These are phyloP conservation scores for Datisca glomerata DNA, from an alignment of 306 rosid genomes.

Conservation along the genomic window DNA sequence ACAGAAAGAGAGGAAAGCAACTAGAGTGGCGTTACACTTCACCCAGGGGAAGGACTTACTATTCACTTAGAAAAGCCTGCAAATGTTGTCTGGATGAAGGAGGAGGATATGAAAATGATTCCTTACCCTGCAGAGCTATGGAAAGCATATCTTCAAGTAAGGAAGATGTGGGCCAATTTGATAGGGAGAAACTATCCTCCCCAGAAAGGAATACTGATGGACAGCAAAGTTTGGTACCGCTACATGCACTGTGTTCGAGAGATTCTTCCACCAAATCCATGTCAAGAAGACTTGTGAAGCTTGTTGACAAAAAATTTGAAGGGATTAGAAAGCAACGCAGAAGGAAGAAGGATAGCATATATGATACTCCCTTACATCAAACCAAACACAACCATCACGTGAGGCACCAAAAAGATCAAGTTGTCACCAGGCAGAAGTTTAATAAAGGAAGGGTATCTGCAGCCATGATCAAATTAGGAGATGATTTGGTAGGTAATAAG, in stretches of 20 bases:
- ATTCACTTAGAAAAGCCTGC: constrained; percentile 37
- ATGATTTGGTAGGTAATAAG: constrained; percentile 5
- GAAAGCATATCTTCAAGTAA: constrained; percentile 11
- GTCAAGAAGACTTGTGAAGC: constrained; percentile 2
- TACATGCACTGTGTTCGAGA: constrained; percentile 2
- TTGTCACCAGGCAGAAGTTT: constrained; percentile 13
- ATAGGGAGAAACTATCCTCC: constrained; percentile 8
- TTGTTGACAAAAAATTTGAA: constrained; percentile 6
- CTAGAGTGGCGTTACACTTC: constrained; percentile 22
- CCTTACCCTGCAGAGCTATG: constrained; percentile 11
- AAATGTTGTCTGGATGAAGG: constrained; percentile 18
- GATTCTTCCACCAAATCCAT: constrained; percentile 3
- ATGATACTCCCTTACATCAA: constrained; percentile 19
- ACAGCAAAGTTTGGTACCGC: constrained; percentile 12
- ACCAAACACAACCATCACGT: constrained; percentile 17
- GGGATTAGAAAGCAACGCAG: constrained; percentile 7
- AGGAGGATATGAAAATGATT: constrained; percentile 6
- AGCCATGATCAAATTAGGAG: constrained; percentile 10
- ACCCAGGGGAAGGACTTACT: constrained; percentile 17
- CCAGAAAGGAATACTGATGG: background rate
- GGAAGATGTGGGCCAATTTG: constrained; percentile 16
- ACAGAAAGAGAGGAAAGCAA: background rate
- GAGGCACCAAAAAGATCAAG: constrained; percentile 15
- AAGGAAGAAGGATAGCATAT: constrained; percentile 7
- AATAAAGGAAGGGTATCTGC: constrained; percentile 12